phyloP scores from a whole-genome alignment of 2,329 filamentous ascomycete genomes.

The Cytospora chrysosperma region DNA sequence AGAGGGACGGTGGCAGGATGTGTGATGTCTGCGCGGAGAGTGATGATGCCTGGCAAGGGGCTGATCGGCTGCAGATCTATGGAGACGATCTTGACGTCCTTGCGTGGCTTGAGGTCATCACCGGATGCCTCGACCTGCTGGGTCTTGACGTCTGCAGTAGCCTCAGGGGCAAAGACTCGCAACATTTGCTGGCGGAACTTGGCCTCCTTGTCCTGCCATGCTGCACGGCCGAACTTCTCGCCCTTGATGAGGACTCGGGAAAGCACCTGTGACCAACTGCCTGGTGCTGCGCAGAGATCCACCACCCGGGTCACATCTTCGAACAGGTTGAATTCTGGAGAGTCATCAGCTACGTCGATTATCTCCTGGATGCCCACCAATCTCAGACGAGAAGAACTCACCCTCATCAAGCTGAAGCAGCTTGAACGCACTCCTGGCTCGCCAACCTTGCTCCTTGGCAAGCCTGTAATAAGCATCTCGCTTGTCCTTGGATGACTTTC shows the following conservation, averaged over 20 bases:
- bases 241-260: slow-evolving; percentile 91
- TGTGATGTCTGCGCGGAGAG: slow-evolving; percentile 92
- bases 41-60: slow-evolving; percentile 87
- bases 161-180: slow-evolving; percentile 43
- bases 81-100: slow-evolving; percentile 88
- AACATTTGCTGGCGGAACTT: slow-evolving; percentile 62
- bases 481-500: slow-evolving; percentile 98
- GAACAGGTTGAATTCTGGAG: slow-evolving; percentile 87
- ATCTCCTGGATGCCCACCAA: not conserved
- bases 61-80: slow-evolving; percentile 97
- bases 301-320: slow-evolving; percentile 87
- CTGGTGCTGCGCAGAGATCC: slow-evolving; percentile 91
- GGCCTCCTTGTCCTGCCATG: slow-evolving; percentile 83
- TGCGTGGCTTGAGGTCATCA: slow-evolving; percentile 45
- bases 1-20: slow-evolving; percentile 93
- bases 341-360: not conserved
- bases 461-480: slow-evolving; percentile 96
- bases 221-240: slow-evolving; percentile 80
- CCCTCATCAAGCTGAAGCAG: slow-evolving; percentile 89
- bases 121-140: slow-evolving; percentile 27
- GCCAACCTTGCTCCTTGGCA: slow-evolving; percentile 98
- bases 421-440: slow-evolving; percentile 94
- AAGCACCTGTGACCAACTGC: slow-evolving; percentile 95
- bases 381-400: slow-evolving; percentile 30
- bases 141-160: slow-evolving; percentile 21